Percentiles rank a stretch among this genome's conserved stretches.
Conservation (phyloP, 257 asterid genomes). For the Salvia miltiorrhiza region DNA sequence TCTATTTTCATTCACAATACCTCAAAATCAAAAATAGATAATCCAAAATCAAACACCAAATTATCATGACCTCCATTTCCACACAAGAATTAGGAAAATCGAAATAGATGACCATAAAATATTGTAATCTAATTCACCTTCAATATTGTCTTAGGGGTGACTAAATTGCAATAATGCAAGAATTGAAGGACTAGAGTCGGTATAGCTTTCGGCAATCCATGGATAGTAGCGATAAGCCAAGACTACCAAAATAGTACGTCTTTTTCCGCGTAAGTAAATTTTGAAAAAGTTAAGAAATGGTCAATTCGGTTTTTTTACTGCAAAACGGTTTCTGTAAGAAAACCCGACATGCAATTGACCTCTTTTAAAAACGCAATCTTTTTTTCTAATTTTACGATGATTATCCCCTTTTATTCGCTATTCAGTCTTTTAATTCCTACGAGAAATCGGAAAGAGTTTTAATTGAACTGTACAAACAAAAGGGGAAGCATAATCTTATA, state of each 20-base stretch:
- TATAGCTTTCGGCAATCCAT: background rate
- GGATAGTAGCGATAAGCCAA: background rate
- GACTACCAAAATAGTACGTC: background rate
- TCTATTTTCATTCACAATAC: background rate
- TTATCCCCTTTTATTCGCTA: background rate
- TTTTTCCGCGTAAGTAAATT: background rate
- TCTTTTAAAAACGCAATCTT: background rate
- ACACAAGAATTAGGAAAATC: background rate
- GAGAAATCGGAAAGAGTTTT: background rate
- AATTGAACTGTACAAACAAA: background rate
- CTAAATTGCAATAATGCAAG: background rate
- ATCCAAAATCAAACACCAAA: background rate
- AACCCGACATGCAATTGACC: slow-evolving; percentile 3
- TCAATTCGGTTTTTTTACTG: background rate
- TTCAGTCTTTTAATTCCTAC: background rate
- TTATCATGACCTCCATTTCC: background rate
- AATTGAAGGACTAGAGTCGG: background rate
- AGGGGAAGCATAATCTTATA: background rate
- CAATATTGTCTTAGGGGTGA: background rate
- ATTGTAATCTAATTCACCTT: background rate
- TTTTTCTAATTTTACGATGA: background rate
- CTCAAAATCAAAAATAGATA: background rate
- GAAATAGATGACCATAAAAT: background rate
- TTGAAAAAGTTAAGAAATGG: background rate
- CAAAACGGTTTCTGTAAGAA: background rate